These are phyloP conservation scores for Peronospora farinosa DNA, from an alignment of 352 stramenopile species.

Conservation along the genomic window DNA sequence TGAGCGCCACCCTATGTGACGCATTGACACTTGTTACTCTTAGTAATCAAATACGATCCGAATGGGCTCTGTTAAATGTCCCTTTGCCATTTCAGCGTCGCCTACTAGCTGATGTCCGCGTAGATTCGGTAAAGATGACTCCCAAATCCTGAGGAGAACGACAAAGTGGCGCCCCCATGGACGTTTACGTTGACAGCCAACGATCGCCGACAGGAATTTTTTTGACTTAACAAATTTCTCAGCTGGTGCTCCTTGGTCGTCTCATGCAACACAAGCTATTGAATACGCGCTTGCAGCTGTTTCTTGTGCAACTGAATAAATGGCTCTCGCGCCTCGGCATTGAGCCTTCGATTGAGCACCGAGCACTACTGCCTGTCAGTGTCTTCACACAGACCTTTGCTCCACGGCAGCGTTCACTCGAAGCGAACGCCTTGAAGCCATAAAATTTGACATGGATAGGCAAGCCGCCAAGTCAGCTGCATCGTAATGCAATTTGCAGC, in stretches of 20 bases:
- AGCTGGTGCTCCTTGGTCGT: conserved; percentile 19
- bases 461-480: conserved; percentile 22
- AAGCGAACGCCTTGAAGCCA: conserved; percentile 25
- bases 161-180: neutral
- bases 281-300: conserved; percentile 23
- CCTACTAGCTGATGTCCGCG: conserved; percentile 13
- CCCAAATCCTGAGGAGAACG: conserved; percentile 12
- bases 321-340: conserved; percentile 12
- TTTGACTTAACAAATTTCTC: conserved; percentile 16
- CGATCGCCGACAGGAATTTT: neutral
- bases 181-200: conserved; percentile 16
- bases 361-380: conserved; percentile 20
- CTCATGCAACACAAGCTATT: conserved; percentile 12
- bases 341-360: conserved; percentile 13
- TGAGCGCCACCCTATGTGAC: conserved; percentile 15
- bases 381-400: conserved; percentile 1
- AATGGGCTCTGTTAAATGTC: conserved; percentile 31
- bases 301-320: conserved; percentile 11
- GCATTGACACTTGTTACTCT: conserved; percentile 13
- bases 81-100: conserved; percentile 24
- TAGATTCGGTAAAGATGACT: conserved; percentile 14
- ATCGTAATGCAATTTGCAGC: neutral
- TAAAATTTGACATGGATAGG: conserved; percentile 29
- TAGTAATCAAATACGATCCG: conserved; percentile 16
- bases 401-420: neutral